A percentile compares a stretch with the other conserved stretches of the same genome.
These are phyloP conservation scores for Ganoderma multipileum DNA, from an alignment of 1,284 basidiomycete species.

Conservation along the genomic window DNA sequence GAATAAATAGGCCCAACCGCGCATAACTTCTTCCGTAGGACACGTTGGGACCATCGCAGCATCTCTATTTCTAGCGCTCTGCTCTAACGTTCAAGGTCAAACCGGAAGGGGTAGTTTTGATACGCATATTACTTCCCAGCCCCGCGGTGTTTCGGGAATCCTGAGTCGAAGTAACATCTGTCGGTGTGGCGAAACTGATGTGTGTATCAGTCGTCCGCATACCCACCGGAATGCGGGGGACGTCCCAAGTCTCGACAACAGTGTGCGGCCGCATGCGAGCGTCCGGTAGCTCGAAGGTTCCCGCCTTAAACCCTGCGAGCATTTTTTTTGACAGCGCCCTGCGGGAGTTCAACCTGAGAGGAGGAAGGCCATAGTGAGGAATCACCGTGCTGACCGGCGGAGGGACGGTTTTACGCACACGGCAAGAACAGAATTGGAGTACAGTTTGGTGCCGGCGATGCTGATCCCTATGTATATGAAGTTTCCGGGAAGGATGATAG, in stretches of 20 bases:
- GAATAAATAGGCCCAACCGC: too few species aligned
- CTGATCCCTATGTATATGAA: constrained; percentile 4
- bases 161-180: neutral
- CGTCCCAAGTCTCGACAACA: neutral
- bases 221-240: neutral
- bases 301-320: neutral
- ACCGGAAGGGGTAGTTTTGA: neutral
- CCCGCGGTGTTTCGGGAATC: neutral
- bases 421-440: neutral
- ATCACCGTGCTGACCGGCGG: neutral
- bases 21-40: too few species aligned
- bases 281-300: neutral
- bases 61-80: neutral
- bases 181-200: neutral
- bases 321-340: neutral
- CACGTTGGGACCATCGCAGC: too few species aligned
- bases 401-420: neutral
- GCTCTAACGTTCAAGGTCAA: neutral
- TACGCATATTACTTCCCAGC: too few species aligned
- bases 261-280: neutral
- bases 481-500: neutral
- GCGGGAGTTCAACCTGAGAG: neutral
- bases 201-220: neutral
- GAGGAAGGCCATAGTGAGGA: neutral
- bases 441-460: neutral